Evolutionary conservation across 2,329 filamentous ascomycete species (phyloP).

Genomic region (Periconia sp.): DNA sequence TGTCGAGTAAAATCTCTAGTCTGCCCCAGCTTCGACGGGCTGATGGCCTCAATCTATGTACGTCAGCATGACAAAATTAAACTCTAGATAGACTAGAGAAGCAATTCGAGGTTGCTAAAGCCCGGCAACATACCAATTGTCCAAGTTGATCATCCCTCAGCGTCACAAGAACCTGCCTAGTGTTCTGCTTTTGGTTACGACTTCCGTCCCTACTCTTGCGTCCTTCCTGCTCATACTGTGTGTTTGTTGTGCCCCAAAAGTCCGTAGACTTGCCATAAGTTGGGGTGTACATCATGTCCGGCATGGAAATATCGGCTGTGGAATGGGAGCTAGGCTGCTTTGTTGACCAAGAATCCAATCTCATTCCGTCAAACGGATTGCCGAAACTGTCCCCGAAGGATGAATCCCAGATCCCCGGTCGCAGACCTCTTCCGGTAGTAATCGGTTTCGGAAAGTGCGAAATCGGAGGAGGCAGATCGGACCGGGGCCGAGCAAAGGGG

Average conservation of each 20-base stretch:
- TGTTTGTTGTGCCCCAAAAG: constrained; percentile 14
- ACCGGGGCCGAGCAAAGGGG: constrained; percentile 20
- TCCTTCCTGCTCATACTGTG: constrained; percentile 6
- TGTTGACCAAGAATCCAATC: constrained; percentile 27
- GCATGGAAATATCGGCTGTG: constrained; percentile 21
- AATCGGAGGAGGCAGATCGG: constrained; percentile 21
- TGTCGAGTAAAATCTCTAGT: constrained; percentile 4
- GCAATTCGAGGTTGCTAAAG: constrained; percentile 13
- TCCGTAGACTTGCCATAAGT: constrained; percentile 7
- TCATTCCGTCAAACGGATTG: constrained; percentile 23
- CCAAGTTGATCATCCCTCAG: constrained; percentile 38
- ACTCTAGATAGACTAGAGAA: background rate
- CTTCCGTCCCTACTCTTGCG: constrained; percentile 8
- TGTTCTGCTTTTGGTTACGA: constrained; percentile 12
- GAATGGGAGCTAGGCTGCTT: constrained; percentile 18
- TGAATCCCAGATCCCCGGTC: constrained; percentile 21
- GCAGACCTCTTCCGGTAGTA: constrained; percentile 4
- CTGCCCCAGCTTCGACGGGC: constrained; percentile 66
- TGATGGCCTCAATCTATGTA: constrained; percentile 26
- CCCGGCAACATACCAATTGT: constrained; percentile 17
- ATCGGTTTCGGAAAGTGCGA: constrained; percentile 20
- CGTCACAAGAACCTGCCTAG: constrained; percentile 27
- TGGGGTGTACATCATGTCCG: constrained; percentile 20
- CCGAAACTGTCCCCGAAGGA: constrained; percentile 13
- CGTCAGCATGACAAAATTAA: background rate